phyloP scores from a whole-genome alignment of 2,329 filamentous ascomycete genomes.

The Fusarium globosum region DNA sequence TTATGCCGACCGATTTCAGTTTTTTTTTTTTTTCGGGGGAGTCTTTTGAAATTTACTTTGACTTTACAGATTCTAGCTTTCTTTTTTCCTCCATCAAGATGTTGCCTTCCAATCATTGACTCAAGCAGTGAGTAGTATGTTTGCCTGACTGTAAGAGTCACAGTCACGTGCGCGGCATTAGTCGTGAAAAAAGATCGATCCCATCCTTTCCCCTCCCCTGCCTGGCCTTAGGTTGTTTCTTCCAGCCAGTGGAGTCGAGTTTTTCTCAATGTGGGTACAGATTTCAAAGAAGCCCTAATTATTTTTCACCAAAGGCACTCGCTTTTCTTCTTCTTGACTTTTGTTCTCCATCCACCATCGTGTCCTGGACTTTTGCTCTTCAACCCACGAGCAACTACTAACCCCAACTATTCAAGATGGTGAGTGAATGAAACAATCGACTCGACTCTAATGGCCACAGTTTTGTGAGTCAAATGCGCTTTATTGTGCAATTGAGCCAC shows the following conservation, averaged over 20 bases:
- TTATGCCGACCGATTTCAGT: neutral
- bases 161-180: slow-evolving; percentile 33
- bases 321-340: slow-evolving; percentile 45
- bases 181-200: neutral
- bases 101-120: slow-evolving; percentile 18
- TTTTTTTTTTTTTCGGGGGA: neutral
- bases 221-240: neutral
- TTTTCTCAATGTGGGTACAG: slow-evolving; percentile 27
- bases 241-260: slow-evolving; percentile 4
- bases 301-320: slow-evolving; percentile 45
- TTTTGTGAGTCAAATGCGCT: slow-evolving; percentile 51
- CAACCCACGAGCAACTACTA: slow-evolving; percentile 52
- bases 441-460: slow-evolving; percentile 55
- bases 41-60: neutral
- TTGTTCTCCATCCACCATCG: slow-evolving; percentile 46
- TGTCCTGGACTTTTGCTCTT: slow-evolving; percentile 50
- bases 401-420: slow-evolving; percentile 55
- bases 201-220: neutral
- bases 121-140: slow-evolving; percentile 20
- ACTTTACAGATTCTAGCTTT: slow-evolving; percentile 19
- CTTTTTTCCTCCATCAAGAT: neutral
- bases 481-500: slow-evolving; percentile 49
- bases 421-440: slow-evolving; percentile 50
- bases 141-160: slow-evolving; percentile 18
- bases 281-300: slow-evolving; percentile 52